Evolutionary conservation across 1,284 basidiomycete genomes (phyloP).

Genomic region (Xerocomus subilludens): DNA sequence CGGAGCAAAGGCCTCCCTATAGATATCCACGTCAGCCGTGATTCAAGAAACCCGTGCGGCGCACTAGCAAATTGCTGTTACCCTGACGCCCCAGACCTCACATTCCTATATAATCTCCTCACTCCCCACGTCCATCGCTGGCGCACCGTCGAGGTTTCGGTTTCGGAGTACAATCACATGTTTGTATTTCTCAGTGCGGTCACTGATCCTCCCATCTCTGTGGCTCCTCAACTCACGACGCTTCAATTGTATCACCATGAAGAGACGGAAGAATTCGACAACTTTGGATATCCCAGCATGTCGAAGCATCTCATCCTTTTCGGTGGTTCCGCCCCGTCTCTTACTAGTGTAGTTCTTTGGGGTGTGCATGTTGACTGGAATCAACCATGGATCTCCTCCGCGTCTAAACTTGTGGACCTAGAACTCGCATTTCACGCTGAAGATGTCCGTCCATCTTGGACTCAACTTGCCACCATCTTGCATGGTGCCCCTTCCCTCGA

Average conservation of each 20-base stretch:
- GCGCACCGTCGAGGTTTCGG: conserved; percentile 61
- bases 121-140: conserved; percentile 65
- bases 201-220: conserved; percentile 52
- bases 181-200: conserved; percentile 59
- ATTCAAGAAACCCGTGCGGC: conserved; percentile 23
- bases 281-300: conserved; percentile 54
- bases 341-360: conserved; percentile 64
- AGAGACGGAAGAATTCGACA: conserved; percentile 53
- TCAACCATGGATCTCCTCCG: conserved; percentile 56
- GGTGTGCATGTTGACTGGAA: conserved; percentile 74
- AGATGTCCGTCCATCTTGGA: conserved; percentile 67
- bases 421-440: conserved; percentile 68
- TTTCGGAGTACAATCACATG: conserved; percentile 61
- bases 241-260: conserved; percentile 66
- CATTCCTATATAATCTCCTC: conserved; percentile 61
- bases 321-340: conserved; percentile 64
- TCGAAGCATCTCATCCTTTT: conserved; percentile 62
- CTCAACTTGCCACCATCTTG: conserved; percentile 62
- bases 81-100: conserved; percentile 50
- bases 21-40: conserved; percentile 40
- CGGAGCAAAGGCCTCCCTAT: conserved; percentile 47
- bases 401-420: conserved; percentile 58
- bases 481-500: conserved; percentile 62
- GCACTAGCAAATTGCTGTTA: no score
- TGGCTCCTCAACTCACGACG: conserved; percentile 64